These are phyloP conservation scores for Diaporthe aspalathi DNA, from an alignment of 2,329 filamentous ascomycete species.

Conservation along the genomic window DNA sequence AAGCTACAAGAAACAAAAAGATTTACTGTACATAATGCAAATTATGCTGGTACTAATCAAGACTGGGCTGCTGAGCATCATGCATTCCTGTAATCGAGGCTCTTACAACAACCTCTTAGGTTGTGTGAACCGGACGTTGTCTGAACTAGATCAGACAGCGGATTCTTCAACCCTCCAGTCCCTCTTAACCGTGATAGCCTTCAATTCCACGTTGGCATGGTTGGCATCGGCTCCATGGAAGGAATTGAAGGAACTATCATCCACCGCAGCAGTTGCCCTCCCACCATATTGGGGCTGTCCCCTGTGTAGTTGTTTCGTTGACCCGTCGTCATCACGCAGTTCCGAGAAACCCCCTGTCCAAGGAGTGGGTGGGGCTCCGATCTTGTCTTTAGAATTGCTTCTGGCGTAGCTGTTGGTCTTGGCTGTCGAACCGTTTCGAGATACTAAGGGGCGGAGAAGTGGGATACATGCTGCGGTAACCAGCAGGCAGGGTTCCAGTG, in stretches of 20 bases:
- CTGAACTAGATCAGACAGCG: conserved; percentile 7
- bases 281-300: not conserved
- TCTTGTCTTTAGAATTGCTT: not conserved
- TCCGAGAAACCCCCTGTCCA: not conserved
- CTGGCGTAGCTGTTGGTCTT: not conserved
- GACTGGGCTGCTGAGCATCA: not conserved
- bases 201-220: not conserved
- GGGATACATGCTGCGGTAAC: conserved; percentile 36
- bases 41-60: not conserved
- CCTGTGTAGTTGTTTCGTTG: conserved; percentile 1
- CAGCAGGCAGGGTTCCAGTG: conserved; percentile 31
- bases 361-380: not conserved
- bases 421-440: conserved; percentile 1
- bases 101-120: not conserved
- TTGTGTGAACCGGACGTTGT: not conserved
- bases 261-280: not conserved
- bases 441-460: conserved; percentile 34
- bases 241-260: conserved; percentile 1
- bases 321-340: conserved; percentile 7
- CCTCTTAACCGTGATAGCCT: conserved; percentile 9
- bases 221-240: not conserved
- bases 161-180: conserved; percentile 22
- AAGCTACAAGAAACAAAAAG: conserved; percentile 1
- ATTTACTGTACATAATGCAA: not conserved
- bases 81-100: not conserved